Base-by-base conservation (phyloP, 805 yeast species). In the Kodamaea leandrae region DNA sequence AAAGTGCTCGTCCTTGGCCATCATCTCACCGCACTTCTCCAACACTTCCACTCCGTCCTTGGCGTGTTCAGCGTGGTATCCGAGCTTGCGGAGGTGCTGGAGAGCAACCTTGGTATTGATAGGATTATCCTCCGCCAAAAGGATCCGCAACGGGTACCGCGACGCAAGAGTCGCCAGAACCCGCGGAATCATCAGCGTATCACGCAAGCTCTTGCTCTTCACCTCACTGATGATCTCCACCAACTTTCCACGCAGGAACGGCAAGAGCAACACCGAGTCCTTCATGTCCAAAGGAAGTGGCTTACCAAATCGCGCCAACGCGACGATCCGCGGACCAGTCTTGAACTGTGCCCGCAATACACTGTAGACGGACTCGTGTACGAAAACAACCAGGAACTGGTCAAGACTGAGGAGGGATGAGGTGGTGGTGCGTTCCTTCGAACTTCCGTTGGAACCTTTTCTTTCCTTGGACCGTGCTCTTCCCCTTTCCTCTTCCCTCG, bases 121-220 rank as follows among this genome's bases (percentile, higher is more conserved):
- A 23, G 69, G 62, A 39, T 74, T 77, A 43, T 80, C 84, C 48
- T 78, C 83, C 3, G 80, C 82, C 4, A 80, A 58, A 20, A 79
- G 53, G 12, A 78, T 72, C 21, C 63, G 54, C 19, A 80, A 60
- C 4, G 82, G 82, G 30, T 44, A 45, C 17, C 45, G 27, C 12
- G 46, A 42, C 26, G 49, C 48, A 33, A 47, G 40, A 4, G 27
- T n/a, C 4, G 27, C 7, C 12, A 5, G 15, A 1, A 34, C 32
- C 2, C 37, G 34, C 18, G 24, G 21, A 17, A 12, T 8, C 30
- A 19, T n/a, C 14, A 17, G 26, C 15, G n/a, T 17, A 12, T n/a
- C 13, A 21, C n/a, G 19, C 16, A 28, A 8, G 9, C 27, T 20
- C 9, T 19, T 19, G 34, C 26, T 21, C 37, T 39, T 39, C 13